Base-by-base conservation (phyloP, 495 filamentous ascomycete species). In the Aspergillus baeticus region DNA sequence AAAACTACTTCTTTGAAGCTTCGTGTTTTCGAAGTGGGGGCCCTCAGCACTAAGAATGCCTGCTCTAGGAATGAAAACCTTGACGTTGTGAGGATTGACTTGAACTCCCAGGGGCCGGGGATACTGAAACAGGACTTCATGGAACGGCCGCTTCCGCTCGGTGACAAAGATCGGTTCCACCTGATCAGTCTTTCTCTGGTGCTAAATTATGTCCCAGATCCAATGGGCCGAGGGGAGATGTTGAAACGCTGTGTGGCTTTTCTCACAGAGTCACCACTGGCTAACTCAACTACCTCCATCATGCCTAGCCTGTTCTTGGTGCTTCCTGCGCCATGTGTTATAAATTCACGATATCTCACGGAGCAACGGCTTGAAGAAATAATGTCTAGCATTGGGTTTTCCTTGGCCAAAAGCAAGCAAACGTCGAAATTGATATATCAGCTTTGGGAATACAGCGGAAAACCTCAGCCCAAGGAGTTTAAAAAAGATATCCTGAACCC, bases 71-170 rank as follows among this genome's bases (percentile, higher is more conserved):
- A 86, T 43, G 69, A 71, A 2, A 57, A 80, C 38, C 87, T 96
- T 64, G 80, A 88, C 43, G 83, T 96, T 38, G 85, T 86, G 51
- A 80, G 92, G 49, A 98, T 99, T 67, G 94, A 99, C 71, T 75
- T 99, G 38, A 87, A 92, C 71, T 91, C 91, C 47, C 91, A 93
- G 60, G 84, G 85, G 49, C 77, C 86, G 0, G 85, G 84, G 2
- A 98, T 99, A 56, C 62, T 82, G 56, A 79, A 91, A 66, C 92
- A 98, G 65, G 90, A 99, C 70, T 98, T 99, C 63, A 98, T 99
- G 92, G 73, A 89, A 64, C 78, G 90, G 33, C 89, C 92, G 6
- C 70, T 94, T 15, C 93, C 93, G 0, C 51, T 47, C 7, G 63
- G 72, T 46, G 76, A 81, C 29, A 69, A 74, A 0, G 86, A 93